Conservation (phyloP, 768 basidiomycete genomes). For the Dentipellis sp. region DNA sequence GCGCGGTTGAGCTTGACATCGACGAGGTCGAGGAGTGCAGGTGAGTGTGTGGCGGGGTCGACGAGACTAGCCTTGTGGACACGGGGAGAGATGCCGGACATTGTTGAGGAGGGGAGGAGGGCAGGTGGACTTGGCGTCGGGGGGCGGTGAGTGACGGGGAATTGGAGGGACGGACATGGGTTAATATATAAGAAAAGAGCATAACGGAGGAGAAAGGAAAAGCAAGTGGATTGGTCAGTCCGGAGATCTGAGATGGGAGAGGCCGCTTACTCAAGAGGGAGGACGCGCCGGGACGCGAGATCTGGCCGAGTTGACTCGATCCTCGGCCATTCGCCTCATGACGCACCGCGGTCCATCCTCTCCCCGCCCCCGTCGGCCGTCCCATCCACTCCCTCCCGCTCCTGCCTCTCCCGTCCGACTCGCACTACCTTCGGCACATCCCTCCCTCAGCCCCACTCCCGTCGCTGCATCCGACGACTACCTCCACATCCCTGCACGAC, state of each 20-base stretch:
- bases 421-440: background rate
- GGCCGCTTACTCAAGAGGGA: constrained; percentile 3
- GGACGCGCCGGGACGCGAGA: constrained; percentile 1
- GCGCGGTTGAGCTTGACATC: constrained; percentile 51
- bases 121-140: constrained; percentile 1
- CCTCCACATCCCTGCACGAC: background rate
- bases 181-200: constrained; percentile 25
- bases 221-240: constrained; percentile 2
- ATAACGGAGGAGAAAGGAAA: constrained; percentile 17
- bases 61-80: constrained; percentile 47
- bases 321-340: background rate
- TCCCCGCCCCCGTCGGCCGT: background rate
- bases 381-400: background rate
- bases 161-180: constrained; percentile 2
- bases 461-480: background rate
- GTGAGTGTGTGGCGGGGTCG: constrained; percentile 52
- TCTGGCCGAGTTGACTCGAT: background rate
- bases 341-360: background rate
- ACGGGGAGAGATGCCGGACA: constrained; percentile 19
- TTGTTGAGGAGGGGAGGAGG: constrained; percentile 8
- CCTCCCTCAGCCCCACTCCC: background rate
- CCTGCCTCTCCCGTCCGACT: background rate
- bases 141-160: constrained; percentile 10
- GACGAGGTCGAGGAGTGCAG: constrained; percentile 59
- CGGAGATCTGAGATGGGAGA: constrained; percentile 5